A percentile compares a stretch with the other conserved stretches of the same genome.
Conservation (phyloP, 2,329 filamentous ascomycete genomes). For the Verticillium nubilum region DNA sequence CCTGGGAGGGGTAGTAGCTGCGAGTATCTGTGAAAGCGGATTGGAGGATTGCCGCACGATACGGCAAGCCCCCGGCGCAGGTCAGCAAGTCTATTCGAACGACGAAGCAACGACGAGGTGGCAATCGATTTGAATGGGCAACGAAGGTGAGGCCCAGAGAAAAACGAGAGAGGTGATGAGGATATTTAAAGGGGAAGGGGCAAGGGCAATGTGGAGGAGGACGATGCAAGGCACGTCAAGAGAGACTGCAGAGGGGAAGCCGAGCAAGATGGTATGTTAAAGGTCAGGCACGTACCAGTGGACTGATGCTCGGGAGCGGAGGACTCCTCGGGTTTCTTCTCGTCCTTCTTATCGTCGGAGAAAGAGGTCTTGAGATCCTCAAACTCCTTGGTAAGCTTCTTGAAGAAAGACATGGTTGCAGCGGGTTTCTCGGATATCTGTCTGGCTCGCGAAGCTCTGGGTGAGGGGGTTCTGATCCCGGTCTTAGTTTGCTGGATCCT, state of each 20-base stretch:
- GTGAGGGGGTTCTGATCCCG: neutral
- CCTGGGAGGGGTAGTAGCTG: slow-evolving; percentile 3
- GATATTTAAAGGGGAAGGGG: neutral
- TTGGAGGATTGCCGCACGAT: neutral
- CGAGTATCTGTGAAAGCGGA: slow-evolving; percentile 1
- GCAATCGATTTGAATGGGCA: neutral
- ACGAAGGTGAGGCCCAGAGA: neutral
- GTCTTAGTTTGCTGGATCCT: neutral
- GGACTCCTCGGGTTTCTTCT: slow-evolving; percentile 6
- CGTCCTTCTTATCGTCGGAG: slow-evolving; percentile 25
- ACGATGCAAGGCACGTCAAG: neutral
- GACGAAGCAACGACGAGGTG: neutral
- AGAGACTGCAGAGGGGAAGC: neutral
- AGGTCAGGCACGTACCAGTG: neutral
- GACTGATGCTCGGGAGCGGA: neutral
- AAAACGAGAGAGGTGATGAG: neutral
- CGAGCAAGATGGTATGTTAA: neutral
- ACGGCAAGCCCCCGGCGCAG: neutral
- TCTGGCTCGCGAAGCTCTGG: neutral
- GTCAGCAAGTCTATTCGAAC: neutral
- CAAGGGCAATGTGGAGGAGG: neutral
- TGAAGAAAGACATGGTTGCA: slow-evolving; percentile 37
- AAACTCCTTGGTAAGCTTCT: slow-evolving; percentile 35
- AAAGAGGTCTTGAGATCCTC: slow-evolving; percentile 41
- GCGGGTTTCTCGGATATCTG: neutral